These are phyloP conservation scores for Tagetes patula DNA, from an alignment of 129 eudicot species.

Conservation along the genomic window DNA sequence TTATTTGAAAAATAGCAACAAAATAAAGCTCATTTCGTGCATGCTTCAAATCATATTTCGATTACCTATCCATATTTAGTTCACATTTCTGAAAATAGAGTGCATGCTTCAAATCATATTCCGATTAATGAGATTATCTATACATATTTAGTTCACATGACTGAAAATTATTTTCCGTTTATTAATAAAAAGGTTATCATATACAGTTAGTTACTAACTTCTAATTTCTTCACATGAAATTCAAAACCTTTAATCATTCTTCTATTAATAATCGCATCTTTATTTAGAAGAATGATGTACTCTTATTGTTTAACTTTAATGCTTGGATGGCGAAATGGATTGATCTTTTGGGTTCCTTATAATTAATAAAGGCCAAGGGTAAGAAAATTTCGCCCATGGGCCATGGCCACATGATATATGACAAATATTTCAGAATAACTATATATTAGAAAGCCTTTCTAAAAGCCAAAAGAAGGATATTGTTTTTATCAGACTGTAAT, in stretches of 20 bases:
- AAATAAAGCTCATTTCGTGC: not conserved
- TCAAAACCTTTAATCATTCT: not conserved
- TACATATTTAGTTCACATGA: not conserved
- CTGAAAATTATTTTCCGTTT: not conserved
- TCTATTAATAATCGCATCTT: not conserved
- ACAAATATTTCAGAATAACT: not conserved
- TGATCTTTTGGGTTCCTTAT: not conserved
- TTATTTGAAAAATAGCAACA: not conserved
- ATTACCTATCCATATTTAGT: too few species aligned
- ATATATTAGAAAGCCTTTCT: not conserved
- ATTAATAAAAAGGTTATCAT: not conserved
- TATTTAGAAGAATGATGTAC: not conserved
- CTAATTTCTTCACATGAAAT: not conserved
- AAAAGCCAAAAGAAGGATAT: not conserved
- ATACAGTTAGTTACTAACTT: not conserved
- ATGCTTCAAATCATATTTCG: not conserved
- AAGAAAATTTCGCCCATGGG: not conserved
- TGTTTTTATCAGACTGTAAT: conserved; percentile 3
- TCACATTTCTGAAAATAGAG: too few species aligned
- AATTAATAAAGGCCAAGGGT: not conserved
- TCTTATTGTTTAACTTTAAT: not conserved
- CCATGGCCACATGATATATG: not conserved
- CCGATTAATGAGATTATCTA: not conserved
- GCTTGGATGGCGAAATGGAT: not conserved
- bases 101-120: not conserved